A percentile compares a stretch with the other conserved stretches of the same genome.
These are phyloP conservation scores for Mortierella sp. DNA, from an alignment of 371 early-diverging fungal species.

Conservation along the genomic window DNA sequence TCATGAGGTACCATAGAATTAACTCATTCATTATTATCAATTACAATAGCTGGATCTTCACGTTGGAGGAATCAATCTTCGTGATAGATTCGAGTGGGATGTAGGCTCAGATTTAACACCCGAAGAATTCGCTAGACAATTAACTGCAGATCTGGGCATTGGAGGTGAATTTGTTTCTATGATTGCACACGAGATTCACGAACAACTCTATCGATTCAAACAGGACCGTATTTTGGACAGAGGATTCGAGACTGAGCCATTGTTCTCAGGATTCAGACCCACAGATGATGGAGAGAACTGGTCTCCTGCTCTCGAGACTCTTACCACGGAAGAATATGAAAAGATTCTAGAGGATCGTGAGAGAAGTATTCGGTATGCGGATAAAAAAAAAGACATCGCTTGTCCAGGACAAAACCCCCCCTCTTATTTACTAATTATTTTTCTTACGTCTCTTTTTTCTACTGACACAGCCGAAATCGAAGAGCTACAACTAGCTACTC, in stretches of 20 bases:
- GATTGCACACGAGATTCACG: slow-evolving; percentile 91
- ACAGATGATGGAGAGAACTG: slow-evolving; percentile 80
- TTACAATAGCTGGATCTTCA: slow-evolving; percentile 92
- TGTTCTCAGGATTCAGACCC: slow-evolving; percentile 72
- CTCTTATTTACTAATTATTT: neutral
- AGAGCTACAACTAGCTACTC: slow-evolving; percentile 48
- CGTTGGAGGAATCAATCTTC: slow-evolving; percentile 84
- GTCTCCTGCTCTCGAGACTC: slow-evolving; percentile 84
- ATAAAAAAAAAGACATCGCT: neutral
- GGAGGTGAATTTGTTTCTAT: slow-evolving; percentile 92
- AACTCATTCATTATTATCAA: slow-evolving; percentile 63
- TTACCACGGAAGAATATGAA: slow-evolving; percentile 88
- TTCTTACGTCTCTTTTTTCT: neutral
- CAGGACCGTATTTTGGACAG: slow-evolving; percentile 69
- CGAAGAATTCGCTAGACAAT: slow-evolving; percentile 85
- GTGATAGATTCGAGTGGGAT: slow-evolving; percentile 96
- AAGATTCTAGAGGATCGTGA: slow-evolving; percentile 84
- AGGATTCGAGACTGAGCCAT: slow-evolving; percentile 61
- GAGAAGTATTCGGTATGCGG: slow-evolving; percentile 77
- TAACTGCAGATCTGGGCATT: slow-evolving; percentile 89
- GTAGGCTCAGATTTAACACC: slow-evolving; percentile 77
- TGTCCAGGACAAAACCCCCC: slow-evolving; percentile 17
- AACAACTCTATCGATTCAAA: slow-evolving; percentile 82
- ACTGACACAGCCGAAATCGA: slow-evolving; percentile 55
- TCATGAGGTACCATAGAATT: slow-evolving; percentile 81